Conservation (phyloP, 148 eudicot species). For the Camellia lanceoleosa region DNA sequence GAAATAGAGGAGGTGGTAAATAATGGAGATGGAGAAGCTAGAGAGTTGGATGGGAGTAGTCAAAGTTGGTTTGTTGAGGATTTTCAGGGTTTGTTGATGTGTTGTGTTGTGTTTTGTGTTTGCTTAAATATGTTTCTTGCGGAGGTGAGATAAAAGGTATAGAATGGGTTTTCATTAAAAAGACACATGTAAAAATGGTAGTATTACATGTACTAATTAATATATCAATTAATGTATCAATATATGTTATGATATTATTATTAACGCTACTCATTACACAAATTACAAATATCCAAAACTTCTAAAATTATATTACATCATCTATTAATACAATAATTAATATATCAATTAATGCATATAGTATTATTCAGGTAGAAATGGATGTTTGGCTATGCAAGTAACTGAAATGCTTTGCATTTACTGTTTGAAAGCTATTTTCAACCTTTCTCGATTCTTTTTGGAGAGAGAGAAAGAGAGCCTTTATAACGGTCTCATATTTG, state of each 20-base stretch:
- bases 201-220: too few species aligned
- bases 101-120: constrained; percentile 6
- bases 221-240: too few species aligned
- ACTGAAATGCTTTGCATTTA: constrained; percentile 16
- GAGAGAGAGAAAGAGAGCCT: background rate
- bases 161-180: constrained; percentile 29
- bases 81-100: constrained; percentile 35
- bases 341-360: too few species aligned
- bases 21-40: constrained; percentile 8
- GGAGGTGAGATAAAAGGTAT: constrained; percentile 23
- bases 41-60: constrained; percentile 40
- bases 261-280: too few species aligned
- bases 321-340: too few species aligned
- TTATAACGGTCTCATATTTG: background rate
- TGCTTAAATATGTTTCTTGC: constrained; percentile 31
- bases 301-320: too few species aligned
- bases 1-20: background rate
- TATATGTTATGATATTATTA: too few species aligned
- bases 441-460: constrained; percentile 10
- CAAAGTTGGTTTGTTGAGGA: constrained; percentile 56
- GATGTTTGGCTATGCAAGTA: constrained; percentile 26
- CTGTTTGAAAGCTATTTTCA: constrained; percentile 24
- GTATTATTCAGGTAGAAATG: background rate
- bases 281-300: too few species aligned
- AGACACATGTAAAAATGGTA: constrained; percentile 18